Evolutionary conservation across 768 basidiomycete species (phyloP), one percentile per base, ranked within the genome.

Genomic region (Phylloporus sp.): DNA sequence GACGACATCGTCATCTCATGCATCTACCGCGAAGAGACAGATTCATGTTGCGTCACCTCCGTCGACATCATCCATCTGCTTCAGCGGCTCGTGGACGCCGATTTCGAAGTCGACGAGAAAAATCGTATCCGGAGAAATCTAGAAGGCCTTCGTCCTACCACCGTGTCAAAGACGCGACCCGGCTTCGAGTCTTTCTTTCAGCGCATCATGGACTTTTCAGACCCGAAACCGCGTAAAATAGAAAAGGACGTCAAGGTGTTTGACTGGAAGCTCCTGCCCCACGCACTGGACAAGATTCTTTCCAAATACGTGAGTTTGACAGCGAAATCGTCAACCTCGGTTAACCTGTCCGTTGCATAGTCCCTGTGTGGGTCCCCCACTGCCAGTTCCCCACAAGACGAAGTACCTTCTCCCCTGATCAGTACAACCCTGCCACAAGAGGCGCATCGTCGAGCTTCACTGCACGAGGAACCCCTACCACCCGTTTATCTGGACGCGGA

Each of bases 231-330:
- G 4, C 77, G 95, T 45, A 94, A 93, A 63, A 99, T 98, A 52
- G 95, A 97, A 62, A 97, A 98, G 74, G 92, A 97, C 59, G 77
- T 99, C 60, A 90, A 90, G 64, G 84, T 90, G 8, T 90, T 90
- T 56, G 78, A 81, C 32, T 90, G 88, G 88, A 72, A 71, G 23
- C 64, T 78, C 36, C 71, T 90, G n/a, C 76, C 76, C 15, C 78
- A 81, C 52, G 86, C 86, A 0, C 65, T 90, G 42, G 82, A 86
- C 38, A 90, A 88, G 64, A 86, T 90, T 48, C 71, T 89, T 18
- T 81, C 83, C 4, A 88, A 88, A 90, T 90, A 90, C 60, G 88
- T 89, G 56, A 55, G 85, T 73, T 21, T 0, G 20, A 5, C 24
- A 33, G 40, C 45, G 14, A 35, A n/a, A 40, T 34, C 24, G 10